Conservation (phyloP, 176 grass and related monocot genomes). For the Avena sativa region DNA sequence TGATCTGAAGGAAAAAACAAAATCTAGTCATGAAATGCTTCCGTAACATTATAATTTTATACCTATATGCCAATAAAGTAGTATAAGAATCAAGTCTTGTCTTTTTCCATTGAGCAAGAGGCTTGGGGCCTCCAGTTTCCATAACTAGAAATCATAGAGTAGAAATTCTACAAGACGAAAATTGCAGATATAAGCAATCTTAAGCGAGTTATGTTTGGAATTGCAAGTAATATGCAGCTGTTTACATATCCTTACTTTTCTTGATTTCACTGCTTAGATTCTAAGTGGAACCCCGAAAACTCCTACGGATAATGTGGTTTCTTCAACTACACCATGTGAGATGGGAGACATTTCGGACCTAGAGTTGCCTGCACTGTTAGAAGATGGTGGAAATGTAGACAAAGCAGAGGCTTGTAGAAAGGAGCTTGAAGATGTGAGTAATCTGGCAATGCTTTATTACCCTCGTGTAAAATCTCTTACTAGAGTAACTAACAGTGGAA, state of each 20-base stretch:
- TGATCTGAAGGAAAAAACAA: neutral
- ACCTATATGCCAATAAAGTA: constrained; percentile 12
- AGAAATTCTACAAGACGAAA: constrained; percentile 9
- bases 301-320: constrained; percentile 43
- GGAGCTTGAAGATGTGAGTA: constrained; percentile 94
- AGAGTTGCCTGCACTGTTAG: constrained; percentile 69
- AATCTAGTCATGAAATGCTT: constrained; percentile 23
- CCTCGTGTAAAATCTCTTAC: constrained; percentile 17
- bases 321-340: constrained; percentile 39
- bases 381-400: constrained; percentile 83
- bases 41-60: constrained; percentile 11
- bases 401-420: constrained; percentile 87
- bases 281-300: constrained; percentile 57
- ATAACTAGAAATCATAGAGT: neutral
- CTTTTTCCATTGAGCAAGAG: constrained; percentile 23
- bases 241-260: constrained; percentile 34
- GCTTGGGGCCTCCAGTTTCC: neutral
- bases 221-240: constrained; percentile 25
- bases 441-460: constrained; percentile 38
- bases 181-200: constrained; percentile 22
- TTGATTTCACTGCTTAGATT: constrained; percentile 57
- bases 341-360: constrained; percentile 63
- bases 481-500: neutral
- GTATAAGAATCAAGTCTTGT: constrained; percentile 16
- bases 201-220: neutral